Base-by-base conservation (phyloP, 345 rosid genomes). In the Syzygium oleosum region DNA sequence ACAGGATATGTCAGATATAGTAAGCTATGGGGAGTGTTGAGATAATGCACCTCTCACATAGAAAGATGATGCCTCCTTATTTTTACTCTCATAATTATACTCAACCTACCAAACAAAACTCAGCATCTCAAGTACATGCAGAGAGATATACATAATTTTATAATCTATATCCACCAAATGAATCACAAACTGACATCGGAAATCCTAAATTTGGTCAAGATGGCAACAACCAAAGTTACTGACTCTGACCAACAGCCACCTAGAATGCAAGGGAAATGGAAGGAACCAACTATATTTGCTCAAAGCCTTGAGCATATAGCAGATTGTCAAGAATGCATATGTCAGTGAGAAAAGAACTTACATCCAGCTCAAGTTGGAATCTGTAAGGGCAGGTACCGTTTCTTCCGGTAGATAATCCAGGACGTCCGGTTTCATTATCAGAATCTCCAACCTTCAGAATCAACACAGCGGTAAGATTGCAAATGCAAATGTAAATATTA, bases 351-450 rank as follows among this genome's bases (percentile, higher is more conserved):
- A 84, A 85, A 51, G 52, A 88, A 87, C 97, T 94, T 89, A 96
- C 99, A 93, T 97, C 98, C 87, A 91, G 92, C 86, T 97, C 96
- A 78, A 97, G 98, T 90, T 96, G 98, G 88, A 88, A 91, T 91
- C 95, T 92, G 89, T 91, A 93, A 88, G 91, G 95, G 91, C 88
- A 91, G 84, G 90, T 86, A 85, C 77, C 87, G 23, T 90, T 89
- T 90, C 92, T 92, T 86, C 86, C 65, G 21, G 58, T 63, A 87
- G 86, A 85, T 31, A 87, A 89, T 85, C 87, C 89, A 84, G 88
- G 87, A 90, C 91, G 88, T 61, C 88, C 88, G 86, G 90, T 90
- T 79, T 88, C 94, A 53, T 90, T 89, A 12, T 86, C 85, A 88
- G 85, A 84, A 55, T 88, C 90, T 88, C 86, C 92, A 77, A 51